phyloP scores from a whole-genome alignment of 371 early-diverging fungal species.

The Thermomucor indicae-seudaticae region DNA sequence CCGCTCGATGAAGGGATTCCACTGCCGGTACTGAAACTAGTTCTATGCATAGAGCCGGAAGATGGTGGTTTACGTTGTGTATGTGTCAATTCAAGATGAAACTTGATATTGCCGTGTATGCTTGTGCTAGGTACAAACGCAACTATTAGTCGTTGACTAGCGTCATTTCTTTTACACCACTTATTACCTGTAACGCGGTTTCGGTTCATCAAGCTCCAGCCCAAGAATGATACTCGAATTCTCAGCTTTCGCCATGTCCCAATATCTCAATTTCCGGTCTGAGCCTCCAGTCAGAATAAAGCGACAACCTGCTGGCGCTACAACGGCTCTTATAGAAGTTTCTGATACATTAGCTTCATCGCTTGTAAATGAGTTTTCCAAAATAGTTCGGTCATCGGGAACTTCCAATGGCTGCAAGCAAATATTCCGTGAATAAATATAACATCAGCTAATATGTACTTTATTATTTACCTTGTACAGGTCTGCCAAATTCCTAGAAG shows the following conservation, averaged over 20 bases:
- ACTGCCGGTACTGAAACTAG: slow-evolving; percentile 6
- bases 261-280: slow-evolving; percentile 81
- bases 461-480: slow-evolving; percentile 39
- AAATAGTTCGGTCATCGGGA: slow-evolving; percentile 47
- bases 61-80: slow-evolving; percentile 17
- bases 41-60: slow-evolving; percentile 3
- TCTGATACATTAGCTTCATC: slow-evolving; percentile 50
- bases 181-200: slow-evolving; percentile 57
- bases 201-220: slow-evolving; percentile 53
- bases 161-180: background rate
- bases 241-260: slow-evolving; percentile 68
- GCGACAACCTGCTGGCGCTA: slow-evolving; percentile 48
- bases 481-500: slow-evolving; percentile 39
- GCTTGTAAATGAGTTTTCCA: slow-evolving; percentile 45
- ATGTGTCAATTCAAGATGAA: slow-evolving; percentile 51
- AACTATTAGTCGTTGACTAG: background rate
- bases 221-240: slow-evolving; percentile 72
- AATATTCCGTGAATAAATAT: background rate
- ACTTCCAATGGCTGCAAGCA: slow-evolving; percentile 40
- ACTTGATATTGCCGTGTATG: slow-evolving; percentile 46
- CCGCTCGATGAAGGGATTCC: slow-evolving; percentile 4
- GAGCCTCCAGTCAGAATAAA: slow-evolving; percentile 79
- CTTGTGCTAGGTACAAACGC: slow-evolving; percentile 43
- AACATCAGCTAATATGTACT: too few species aligned
- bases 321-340: slow-evolving; percentile 53